A percentile compares a stretch with the other conserved stretches of the same genome.
phyloP scores from a whole-genome alignment of 2,329 filamentous ascomycete species.

The Aspergillus pseudonomiae region DNA sequence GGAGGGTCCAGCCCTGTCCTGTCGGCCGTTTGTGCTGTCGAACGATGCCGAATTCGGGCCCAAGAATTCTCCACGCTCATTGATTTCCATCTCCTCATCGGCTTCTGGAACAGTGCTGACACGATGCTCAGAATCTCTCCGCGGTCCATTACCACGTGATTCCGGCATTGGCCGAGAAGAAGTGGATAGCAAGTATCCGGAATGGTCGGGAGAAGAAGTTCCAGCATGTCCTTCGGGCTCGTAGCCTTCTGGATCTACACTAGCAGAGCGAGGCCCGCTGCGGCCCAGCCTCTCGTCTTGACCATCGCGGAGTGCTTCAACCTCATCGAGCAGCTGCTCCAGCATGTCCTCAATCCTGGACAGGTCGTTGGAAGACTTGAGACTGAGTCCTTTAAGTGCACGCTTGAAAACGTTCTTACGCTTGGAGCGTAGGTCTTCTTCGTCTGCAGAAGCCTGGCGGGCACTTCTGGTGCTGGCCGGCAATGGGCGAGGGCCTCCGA shows the following conservation, averaged over 20 bases:
- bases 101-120: slow-evolving; percentile 88
- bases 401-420: slow-evolving; percentile 92
- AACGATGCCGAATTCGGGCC: slow-evolving; percentile 62
- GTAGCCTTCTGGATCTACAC: slow-evolving; percentile 73
- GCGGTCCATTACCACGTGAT: slow-evolving; percentile 50
- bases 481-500: slow-evolving; percentile 84
- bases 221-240: slow-evolving; percentile 81
- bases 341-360: slow-evolving; percentile 89
- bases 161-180: slow-evolving; percentile 42
- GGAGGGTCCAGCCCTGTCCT: slow-evolving; percentile 46
- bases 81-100: slow-evolving; percentile 73
- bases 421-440: slow-evolving; percentile 69
- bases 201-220: slow-evolving; percentile 74
- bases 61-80: slow-evolving; percentile 51
- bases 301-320: slow-evolving; percentile 74
- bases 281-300: slow-evolving; percentile 46
- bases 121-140: slow-evolving; percentile 69
- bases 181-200: slow-evolving; percentile 73
- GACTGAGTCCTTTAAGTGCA: slow-evolving; percentile 86
- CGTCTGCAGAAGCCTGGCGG: slow-evolving; percentile 53
- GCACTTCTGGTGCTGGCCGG: slow-evolving; percentile 67
- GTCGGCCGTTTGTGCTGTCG: slow-evolving; percentile 53
- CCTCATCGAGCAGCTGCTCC: slow-evolving; percentile 86
- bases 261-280: slow-evolving; percentile 43
- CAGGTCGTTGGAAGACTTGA: slow-evolving; percentile 85